Percentiles rank a stretch among this genome's conserved stretches.
Conservation (phyloP, 2,329 filamentous ascomycete species). For the Akanthomyces dipterigenus region DNA sequence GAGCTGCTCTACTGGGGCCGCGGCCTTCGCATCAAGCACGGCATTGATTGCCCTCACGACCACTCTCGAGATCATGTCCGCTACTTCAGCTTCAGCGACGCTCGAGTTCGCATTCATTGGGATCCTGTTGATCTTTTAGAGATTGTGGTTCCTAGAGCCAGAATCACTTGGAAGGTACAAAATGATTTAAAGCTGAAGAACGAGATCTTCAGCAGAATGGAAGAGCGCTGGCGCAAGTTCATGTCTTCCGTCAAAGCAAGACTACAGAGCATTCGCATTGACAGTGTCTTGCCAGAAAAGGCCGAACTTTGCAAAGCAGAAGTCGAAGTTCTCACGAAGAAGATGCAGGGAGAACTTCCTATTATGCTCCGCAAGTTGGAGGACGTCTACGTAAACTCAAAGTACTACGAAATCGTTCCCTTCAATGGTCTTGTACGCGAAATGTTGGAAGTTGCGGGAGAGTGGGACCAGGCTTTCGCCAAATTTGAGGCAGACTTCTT, state of each 20-base stretch:
- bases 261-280: conserved; percentile 81
- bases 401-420: conserved; percentile 95
- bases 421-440: conserved; percentile 82
- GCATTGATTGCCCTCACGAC: conserved; percentile 75
- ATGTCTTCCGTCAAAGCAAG: conserved; percentile 80
- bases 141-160: conserved; percentile 82
- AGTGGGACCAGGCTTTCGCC: conserved; percentile 86
- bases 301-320: conserved; percentile 74
- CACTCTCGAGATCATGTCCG: conserved; percentile 87
- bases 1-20: conserved; percentile 95
- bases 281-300: conserved; percentile 85
- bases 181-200: conserved; percentile 90
- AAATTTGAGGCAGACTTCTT: conserved; percentile 92
- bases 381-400: conserved; percentile 84
- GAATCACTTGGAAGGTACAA: conserved; percentile 96
- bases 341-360: conserved; percentile 76
- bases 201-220: conserved; percentile 74
- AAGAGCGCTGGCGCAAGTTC: conserved; percentile 78
- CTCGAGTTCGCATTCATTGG: conserved; percentile 83
- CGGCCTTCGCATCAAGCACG: conserved; percentile 66
- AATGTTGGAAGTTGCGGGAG: conserved; percentile 86
- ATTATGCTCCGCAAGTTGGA: conserved; percentile 71
- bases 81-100: conserved; percentile 84
- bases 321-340: conserved; percentile 70
- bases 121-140: conserved; percentile 90